Evolutionary conservation across 202 grass and related monocot genomes (phyloP).

Genomic region (Panicum hallii): DNA sequence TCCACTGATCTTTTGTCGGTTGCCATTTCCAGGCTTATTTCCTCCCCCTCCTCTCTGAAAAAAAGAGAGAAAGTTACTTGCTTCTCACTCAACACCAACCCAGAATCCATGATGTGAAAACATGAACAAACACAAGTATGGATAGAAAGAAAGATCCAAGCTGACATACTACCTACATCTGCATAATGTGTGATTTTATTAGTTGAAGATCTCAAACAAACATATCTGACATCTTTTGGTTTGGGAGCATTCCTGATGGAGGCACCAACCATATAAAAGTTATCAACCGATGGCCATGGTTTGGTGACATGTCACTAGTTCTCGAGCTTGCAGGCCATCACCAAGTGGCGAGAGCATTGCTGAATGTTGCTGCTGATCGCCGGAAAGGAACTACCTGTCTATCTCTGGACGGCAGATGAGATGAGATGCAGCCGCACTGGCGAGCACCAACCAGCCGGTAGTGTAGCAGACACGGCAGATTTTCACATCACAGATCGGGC

Average conservation of each 20-base stretch:
- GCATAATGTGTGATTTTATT: background rate
- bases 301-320: constrained; percentile 47
- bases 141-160: background rate
- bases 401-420: constrained; percentile 20
- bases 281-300: constrained; percentile 32
- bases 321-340: constrained; percentile 8
- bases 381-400: constrained; percentile 8
- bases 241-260: background rate
- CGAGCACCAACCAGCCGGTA: constrained; percentile 8
- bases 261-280: constrained; percentile 24
- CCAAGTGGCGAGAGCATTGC: constrained; percentile 11
- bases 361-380: background rate
- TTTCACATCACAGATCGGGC: background rate
- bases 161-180: background rate
- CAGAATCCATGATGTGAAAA: constrained; percentile 22
- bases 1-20: background rate
- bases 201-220: constrained; percentile 16
- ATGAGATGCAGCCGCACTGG: constrained; percentile 2
- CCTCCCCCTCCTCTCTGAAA: background rate
- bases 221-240: background rate
- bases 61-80: constrained; percentile 2
- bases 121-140: constrained; percentile 21
- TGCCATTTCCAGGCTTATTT: background rate
- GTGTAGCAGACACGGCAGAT: constrained; percentile 18
- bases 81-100: constrained; percentile 22